phyloP scores from a whole-genome alignment of 75 land plant species.

The Cunninghamia lanceolata region DNA sequence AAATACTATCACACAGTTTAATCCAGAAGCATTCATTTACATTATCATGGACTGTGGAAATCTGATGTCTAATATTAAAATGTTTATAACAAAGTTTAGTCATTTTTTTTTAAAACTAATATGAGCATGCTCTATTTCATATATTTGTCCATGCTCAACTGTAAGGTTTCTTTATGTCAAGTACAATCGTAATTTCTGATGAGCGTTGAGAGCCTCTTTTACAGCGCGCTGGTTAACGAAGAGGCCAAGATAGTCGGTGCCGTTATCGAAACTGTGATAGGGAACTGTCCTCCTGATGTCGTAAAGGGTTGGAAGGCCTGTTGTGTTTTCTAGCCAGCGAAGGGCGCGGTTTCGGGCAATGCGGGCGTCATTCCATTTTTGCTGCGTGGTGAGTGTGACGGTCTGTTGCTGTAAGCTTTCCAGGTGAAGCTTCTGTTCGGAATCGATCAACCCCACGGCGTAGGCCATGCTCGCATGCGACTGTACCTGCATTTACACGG shows the following conservation, averaged over 20 bases:
- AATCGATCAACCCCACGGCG: conserved; percentile 59
- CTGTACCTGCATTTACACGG: conserved; percentile 25
- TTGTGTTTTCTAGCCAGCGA: conserved; percentile 28
- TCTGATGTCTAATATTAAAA: too few species aligned
- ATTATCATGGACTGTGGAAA: too few species aligned
- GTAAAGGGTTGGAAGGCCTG: conserved; percentile 62
- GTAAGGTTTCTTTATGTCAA: too few species aligned
- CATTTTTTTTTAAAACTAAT: too few species aligned
- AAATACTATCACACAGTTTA: too few species aligned
- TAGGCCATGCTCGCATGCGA: conserved; percentile 65
- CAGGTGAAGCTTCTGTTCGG: conserved; percentile 33
- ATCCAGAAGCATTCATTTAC: too few species aligned
- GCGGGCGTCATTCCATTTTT: conserved; percentile 55
- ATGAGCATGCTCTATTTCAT: too few species aligned
- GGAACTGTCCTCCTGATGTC: conserved; percentile 38
- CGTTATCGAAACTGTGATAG: conserved; percentile 16
- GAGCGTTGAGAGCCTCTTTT: too few species aligned
- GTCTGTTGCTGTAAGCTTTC: conserved; percentile 21
- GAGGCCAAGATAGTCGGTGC: conserved; percentile 19
- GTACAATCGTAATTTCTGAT: too few species aligned
- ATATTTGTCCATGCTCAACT: too few species aligned
- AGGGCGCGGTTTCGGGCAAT: conserved; percentile 32
- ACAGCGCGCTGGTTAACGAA: conserved; percentile 19
- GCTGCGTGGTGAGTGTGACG: too few species aligned
- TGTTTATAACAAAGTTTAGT: too few species aligned